A percentile compares a stretch with the other conserved stretches of the same genome.
phyloP scores from a whole-genome alignment of 495 filamentous ascomycete genomes.

The Neohortaea acidophila region DNA sequence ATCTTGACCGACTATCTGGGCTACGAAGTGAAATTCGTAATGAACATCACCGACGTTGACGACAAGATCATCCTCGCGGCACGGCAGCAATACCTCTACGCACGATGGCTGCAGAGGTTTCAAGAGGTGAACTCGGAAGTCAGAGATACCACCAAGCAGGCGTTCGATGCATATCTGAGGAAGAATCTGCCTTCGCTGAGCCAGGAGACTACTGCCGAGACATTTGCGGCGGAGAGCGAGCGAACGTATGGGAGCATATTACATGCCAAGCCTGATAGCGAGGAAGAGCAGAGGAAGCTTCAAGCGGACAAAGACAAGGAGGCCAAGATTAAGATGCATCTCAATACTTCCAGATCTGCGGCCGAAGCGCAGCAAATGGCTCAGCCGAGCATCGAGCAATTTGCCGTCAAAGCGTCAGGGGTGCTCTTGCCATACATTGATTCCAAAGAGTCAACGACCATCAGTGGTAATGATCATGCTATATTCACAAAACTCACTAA shows the following conservation, averaged over 20 bases:
- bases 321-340: slow-evolving; percentile 84
- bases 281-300: slow-evolving; percentile 42
- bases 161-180: slow-evolving; percentile 56
- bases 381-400: slow-evolving; percentile 32
- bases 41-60: slow-evolving; percentile 92
- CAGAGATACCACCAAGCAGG: slow-evolving; percentile 43
- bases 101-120: slow-evolving; percentile 35
- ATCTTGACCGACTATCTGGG: slow-evolving; percentile 77
- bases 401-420: slow-evolving; percentile 40
- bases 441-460: slow-evolving; percentile 51
- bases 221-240: slow-evolving; percentile 41
- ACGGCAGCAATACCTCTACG: slow-evolving; percentile 60
- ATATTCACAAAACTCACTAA: slow-evolving; percentile 71
- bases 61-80: slow-evolving; percentile 89
- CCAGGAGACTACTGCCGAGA: slow-evolving; percentile 30
- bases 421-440: slow-evolving; percentile 82
- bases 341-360: slow-evolving; percentile 47
- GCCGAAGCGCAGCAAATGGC: slow-evolving; percentile 17
- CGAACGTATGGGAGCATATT: slow-evolving; percentile 50
- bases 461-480: slow-evolving; percentile 58
- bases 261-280: slow-evolving; percentile 43
- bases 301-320: slow-evolving; percentile 52
- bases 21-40: slow-evolving; percentile 77
- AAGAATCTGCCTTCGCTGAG: slow-evolving; percentile 59
- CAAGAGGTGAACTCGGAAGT: slow-evolving; percentile 20